A percentile compares a stretch with the other conserved stretches of the same genome.
Evolutionary conservation across 208 protist genomes (phyloP).

Genomic region (Crithidia thermophila): DNA sequence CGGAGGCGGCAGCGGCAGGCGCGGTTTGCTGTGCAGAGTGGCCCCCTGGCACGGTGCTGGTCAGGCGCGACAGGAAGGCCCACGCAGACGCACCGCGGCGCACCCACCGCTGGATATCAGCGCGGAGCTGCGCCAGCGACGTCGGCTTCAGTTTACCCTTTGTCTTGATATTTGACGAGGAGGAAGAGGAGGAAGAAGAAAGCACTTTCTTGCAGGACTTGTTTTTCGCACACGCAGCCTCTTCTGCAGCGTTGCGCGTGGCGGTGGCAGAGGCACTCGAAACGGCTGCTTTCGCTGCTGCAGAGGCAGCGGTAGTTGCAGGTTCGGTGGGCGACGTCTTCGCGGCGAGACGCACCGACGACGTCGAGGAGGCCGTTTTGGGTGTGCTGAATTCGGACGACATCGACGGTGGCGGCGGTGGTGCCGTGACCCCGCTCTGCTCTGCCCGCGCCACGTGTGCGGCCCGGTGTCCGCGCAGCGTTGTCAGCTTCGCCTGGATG

Average conservation of each 20-base stretch:
- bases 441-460: slow-evolving; percentile 32
- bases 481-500: slow-evolving; percentile 49
- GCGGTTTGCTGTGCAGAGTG: not conserved
- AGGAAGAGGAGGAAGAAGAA: too few species aligned
- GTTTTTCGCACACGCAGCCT: too few species aligned
- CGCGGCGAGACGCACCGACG: not conserved
- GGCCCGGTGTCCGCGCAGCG: slow-evolving; percentile 50
- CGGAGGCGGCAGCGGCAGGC: not conserved
- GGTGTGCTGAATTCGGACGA: slow-evolving; percentile 22
- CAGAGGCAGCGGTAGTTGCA: not conserved
- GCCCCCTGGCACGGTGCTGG: not conserved
- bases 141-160: too few species aligned
- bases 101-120: slow-evolving; percentile 27
- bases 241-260: too few species aligned
- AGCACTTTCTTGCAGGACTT: too few species aligned
- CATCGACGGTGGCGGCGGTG: slow-evolving; percentile 11
- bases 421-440: slow-evolving; percentile 16
- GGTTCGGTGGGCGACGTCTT: too few species aligned
- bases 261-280: too few species aligned
- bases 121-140: slow-evolving; percentile 14
- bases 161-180: not conserved
- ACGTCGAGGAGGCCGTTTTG: not conserved
- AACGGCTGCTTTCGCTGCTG: too few species aligned
- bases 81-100: slow-evolving; percentile 13
- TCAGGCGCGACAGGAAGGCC: slow-evolving; percentile 1